phyloP scores from a whole-genome alignment of 768 basidiomycete species.

The Termitomyces sp. region DNA sequence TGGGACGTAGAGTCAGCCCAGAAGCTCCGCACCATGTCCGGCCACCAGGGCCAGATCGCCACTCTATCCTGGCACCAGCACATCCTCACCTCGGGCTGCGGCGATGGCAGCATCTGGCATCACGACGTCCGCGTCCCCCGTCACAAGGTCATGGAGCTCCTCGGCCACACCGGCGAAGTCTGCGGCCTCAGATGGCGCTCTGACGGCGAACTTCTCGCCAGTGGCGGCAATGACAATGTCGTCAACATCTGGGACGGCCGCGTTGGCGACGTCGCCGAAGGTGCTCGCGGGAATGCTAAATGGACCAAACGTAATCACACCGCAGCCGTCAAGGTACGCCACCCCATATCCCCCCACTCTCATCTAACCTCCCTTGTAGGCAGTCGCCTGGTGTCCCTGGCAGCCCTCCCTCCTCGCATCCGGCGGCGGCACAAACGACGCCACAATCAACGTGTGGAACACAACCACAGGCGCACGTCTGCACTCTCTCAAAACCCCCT shows the following conservation, averaged over 20 bases:
- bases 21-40: conserved; percentile 86
- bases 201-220: conserved; percentile 88
- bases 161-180: conserved; percentile 89
- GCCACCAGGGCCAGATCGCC: conserved; percentile 81
- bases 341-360: background rate
- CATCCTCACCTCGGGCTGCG: conserved; percentile 82
- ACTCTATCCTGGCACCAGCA: conserved; percentile 86
- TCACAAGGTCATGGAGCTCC: conserved; percentile 87
- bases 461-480: conserved; percentile 88
- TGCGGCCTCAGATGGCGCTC: conserved; percentile 88
- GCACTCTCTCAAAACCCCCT: conserved; percentile 79
- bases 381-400: conserved; percentile 98
- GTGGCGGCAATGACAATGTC: conserved; percentile 96
- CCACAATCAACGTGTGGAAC: conserved; percentile 88
- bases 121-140: conserved; percentile 87
- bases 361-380: conserved; percentile 36
- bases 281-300: conserved; percentile 60
- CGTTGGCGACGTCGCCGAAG: conserved; percentile 50
- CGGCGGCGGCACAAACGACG: conserved; percentile 94
- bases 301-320: conserved; percentile 92
- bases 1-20: conserved; percentile 83
- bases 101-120: conserved; percentile 94
- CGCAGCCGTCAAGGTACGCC: conserved; percentile 69
- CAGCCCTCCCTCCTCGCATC: conserved; percentile 85
- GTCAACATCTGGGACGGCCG: conserved; percentile 97